Conservation (phyloP, 179 eudicot species). For the Gypsophila paniculata region DNA sequence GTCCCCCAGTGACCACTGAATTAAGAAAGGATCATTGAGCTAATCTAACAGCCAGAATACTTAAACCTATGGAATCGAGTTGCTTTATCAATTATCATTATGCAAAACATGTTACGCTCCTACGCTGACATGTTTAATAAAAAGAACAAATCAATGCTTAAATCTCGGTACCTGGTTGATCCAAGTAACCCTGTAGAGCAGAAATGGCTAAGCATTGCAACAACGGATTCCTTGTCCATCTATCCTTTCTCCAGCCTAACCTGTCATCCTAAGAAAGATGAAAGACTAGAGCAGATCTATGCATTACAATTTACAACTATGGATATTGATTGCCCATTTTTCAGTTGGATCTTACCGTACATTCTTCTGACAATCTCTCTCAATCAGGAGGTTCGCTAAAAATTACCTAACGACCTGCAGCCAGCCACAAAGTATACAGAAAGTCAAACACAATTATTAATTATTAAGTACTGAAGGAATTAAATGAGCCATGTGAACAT, state of each 20-base stretch:
- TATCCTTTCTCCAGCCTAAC: slow-evolving; percentile 18
- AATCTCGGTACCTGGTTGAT: slow-evolving; percentile 28
- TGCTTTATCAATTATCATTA: neutral
- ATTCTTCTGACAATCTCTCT: slow-evolving; percentile 13
- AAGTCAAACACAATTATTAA: neutral
- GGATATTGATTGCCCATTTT: slow-evolving; percentile 16
- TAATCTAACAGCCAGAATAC: neutral
- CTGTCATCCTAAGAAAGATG: slow-evolving; percentile 19
- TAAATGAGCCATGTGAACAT: neutral
- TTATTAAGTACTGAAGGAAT: neutral
- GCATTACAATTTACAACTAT: slow-evolving; percentile 4
- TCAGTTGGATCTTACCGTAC: slow-evolving; percentile 14
- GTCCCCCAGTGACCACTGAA: neutral
- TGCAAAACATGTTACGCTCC: neutral
- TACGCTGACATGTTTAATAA: neutral
- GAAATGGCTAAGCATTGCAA: slow-evolving; percentile 22
- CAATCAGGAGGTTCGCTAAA: neutral
- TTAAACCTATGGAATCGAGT: neutral
- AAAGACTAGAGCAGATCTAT: slow-evolving; percentile 23
- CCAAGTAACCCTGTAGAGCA: slow-evolving; percentile 26
- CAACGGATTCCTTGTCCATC: slow-evolving; percentile 27
- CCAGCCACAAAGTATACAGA: neutral
- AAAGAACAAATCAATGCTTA: slow-evolving; percentile 12
- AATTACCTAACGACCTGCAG: slow-evolving; percentile 16
- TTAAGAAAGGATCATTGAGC: neutral